Evolutionary conservation across 192 early-diverging fungal species (phyloP).

Genomic region (Coemansia sp.): DNA sequence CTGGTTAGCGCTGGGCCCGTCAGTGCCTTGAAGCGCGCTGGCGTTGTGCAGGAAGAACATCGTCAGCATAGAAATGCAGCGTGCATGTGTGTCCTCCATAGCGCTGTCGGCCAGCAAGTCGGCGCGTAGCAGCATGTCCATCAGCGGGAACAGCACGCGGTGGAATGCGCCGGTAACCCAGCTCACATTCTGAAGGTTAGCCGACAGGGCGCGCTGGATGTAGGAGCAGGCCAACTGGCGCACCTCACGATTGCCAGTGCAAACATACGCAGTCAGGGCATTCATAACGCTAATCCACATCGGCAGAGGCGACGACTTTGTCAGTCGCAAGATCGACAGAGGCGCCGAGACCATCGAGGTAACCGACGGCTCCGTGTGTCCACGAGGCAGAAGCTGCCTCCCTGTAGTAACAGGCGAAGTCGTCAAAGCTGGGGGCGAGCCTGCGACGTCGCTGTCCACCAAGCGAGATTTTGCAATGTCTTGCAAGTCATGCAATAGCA

Average conservation of each 20-base stretch:
- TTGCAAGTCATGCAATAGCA: conserved; percentile 37
- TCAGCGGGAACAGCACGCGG: conserved; percentile 83
- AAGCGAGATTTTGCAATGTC: conserved; percentile 26
- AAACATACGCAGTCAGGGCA: conserved; percentile 24
- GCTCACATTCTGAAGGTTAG: conserved; percentile 52
- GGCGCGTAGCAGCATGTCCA: conserved; percentile 78
- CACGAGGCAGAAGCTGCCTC: conserved; percentile 8
- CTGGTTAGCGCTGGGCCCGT: background rate
- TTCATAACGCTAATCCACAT: conserved; percentile 48
- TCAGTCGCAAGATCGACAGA: conserved; percentile 23
- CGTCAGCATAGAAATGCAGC: conserved; percentile 49
- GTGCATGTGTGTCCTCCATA: conserved; percentile 54
- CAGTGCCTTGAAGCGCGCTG: conserved; percentile 10
- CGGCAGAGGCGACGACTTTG: conserved; percentile 35
- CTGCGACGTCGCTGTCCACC: background rate
- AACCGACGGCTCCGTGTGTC: conserved; percentile 33
- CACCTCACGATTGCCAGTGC: conserved; percentile 62
- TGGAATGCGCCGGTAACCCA: conserved; percentile 72
- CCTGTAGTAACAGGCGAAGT: conserved; percentile 14
- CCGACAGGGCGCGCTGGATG: conserved; percentile 71
- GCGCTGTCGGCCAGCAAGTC: conserved; percentile 61
- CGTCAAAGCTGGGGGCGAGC: conserved; percentile 3
- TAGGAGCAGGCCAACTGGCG: conserved; percentile 78
- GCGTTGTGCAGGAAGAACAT: conserved; percentile 53
- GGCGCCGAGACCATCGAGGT: conserved; percentile 35